Base-by-base conservation (phyloP, 2,329 filamentous ascomycete genomes). In the Xylaria hypoxylon region DNA sequence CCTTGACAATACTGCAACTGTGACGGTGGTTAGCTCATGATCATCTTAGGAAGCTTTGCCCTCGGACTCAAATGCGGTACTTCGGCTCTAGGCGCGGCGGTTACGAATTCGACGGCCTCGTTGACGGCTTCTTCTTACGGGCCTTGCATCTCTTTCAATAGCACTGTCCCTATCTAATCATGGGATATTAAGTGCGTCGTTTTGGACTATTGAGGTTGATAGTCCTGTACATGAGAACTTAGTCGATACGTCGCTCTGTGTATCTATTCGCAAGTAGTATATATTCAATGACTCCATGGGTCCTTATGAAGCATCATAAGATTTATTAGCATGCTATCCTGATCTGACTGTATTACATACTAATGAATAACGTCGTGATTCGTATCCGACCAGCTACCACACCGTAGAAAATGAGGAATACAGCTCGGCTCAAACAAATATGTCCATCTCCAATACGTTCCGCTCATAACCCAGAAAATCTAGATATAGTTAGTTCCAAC, bases 31-130 rank as follows among this genome's bases (percentile, higher is more conserved):
- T 52, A 13, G 51, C 8, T 52, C 15, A 2, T 3, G 8, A 31
- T 15, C 26, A 47, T 6, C 31, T 3, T 13, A 67, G 66, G 59
- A 26, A 68, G 67, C 19, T 68, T 68, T 35, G 83, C 87, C 5
- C 84, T 86, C 71, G 86, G 81, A 0, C 74, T 88, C 17, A 79
- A 82, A 65, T 88, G 85, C 71, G 81, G 77, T 1, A 80, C 80
- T 7, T 82, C 81, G 19, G 78, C 77, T 0, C 73, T 88, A 61
- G 79, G 76, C 52, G 62, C 63, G 38, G 71, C 72, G 5, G 73
- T 71, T 6, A 72, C 70, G 28, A 80, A 80, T 62, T 69, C 77
- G 17, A 79, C 78, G 1, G 70, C 68, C 22, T 76, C 76, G 26
- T 63, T 79, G 31, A 76, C 75, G 8, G 64, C 70, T 33, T 68